Conservation (phyloP, 129 eudicot species). For the Centaurea solstitialis region DNA sequence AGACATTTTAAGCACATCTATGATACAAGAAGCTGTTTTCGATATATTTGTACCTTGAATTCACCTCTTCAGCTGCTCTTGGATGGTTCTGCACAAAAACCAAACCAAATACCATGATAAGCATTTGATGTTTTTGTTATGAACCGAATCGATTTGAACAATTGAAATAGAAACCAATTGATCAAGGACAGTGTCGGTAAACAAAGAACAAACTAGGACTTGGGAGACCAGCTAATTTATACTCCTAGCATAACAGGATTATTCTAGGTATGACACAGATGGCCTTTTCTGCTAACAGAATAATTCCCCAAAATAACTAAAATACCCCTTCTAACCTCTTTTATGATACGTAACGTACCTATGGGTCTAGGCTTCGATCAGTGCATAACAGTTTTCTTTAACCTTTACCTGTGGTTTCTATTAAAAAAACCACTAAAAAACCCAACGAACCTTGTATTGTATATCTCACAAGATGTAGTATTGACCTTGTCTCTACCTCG, state of each 20-base stretch:
- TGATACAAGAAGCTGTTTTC: constrained; percentile 21
- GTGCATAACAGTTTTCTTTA: neutral
- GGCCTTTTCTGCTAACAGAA: neutral
- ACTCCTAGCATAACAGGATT: neutral
- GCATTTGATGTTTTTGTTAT: neutral
- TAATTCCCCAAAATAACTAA: neutral
- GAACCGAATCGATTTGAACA: neutral
- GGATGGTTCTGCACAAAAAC: constrained; percentile 37
- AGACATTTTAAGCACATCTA: constrained; percentile 15
- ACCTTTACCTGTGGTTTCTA: neutral
- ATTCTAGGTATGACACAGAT: neutral
- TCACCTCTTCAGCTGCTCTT: constrained; percentile 46
- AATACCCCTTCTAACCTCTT: neutral
- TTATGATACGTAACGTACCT: too few species aligned
- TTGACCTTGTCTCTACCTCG: neutral
- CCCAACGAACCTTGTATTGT: neutral
- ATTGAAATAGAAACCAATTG: neutral
- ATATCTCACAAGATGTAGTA: neutral
- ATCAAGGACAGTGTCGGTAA: neutral
- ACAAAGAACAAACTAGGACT: neutral
- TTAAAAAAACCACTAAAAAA: neutral
- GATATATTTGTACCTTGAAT: constrained; percentile 33
- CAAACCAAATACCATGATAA: constrained; percentile 14
- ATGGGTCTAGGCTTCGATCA: too few species aligned
- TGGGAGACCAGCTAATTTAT: neutral